Percentiles rank a stretch among this genome's conserved stretches.
Evolutionary conservation across 768 basidiomycete genomes (phyloP).

Genomic region (Suillus decipiens): DNA sequence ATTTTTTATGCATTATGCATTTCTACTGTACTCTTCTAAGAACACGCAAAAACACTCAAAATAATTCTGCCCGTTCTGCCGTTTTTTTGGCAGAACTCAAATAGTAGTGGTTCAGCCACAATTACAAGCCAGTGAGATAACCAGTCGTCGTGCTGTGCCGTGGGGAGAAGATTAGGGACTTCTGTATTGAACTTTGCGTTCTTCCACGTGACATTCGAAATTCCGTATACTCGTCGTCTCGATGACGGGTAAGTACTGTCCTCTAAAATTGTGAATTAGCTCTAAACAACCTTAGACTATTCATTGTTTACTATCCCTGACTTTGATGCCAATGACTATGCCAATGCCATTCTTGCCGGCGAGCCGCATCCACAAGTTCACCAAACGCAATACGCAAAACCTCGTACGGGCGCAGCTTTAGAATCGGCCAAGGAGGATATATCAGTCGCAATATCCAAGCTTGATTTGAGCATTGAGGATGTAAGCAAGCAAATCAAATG

Average conservation of each 20-base stretch:
- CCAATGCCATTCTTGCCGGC: constrained; percentile 86
- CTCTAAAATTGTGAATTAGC: background rate
- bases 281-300: constrained; percentile 53
- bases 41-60: no score
- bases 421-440: constrained; percentile 83
- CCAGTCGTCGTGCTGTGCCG: no score
- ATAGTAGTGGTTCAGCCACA: no score
- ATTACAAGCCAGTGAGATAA: no score
- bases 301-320: constrained; percentile 68
- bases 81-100: no score
- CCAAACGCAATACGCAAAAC: constrained; percentile 30
- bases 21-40: no score
- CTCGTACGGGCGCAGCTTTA: constrained; percentile 33
- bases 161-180: no score
- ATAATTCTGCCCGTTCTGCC: no score
- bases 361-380: constrained; percentile 61
- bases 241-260: background rate
- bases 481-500: constrained; percentile 87
- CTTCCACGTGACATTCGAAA: no score
- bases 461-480: constrained; percentile 88
- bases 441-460: constrained; percentile 83
- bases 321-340: constrained; percentile 90
- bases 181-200: no score
- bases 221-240: background rate
- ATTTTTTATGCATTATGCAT: no score